phyloP scores from a whole-genome alignment of 805 yeast genomes.

The Ogataea paraovalis region DNA sequence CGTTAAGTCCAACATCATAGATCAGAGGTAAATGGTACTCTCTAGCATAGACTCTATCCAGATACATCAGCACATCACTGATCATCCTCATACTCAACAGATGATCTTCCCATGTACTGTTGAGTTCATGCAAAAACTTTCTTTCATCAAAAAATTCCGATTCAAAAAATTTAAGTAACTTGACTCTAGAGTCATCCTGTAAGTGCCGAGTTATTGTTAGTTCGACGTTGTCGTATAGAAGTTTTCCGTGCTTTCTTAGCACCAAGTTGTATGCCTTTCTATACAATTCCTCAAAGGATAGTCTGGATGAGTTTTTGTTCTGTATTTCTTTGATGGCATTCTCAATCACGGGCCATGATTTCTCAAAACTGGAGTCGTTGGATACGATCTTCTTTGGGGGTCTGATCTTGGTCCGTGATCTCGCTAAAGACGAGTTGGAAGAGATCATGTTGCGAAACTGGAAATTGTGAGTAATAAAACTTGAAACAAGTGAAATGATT shows the following conservation, averaged over 20 bases:
- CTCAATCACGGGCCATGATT: slow-evolving; percentile 61
- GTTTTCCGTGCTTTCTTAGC: slow-evolving; percentile 61
- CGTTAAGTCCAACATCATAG: slow-evolving; percentile 68
- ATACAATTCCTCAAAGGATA: slow-evolving; percentile 81
- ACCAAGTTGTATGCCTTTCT: slow-evolving; percentile 76
- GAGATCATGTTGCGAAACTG: slow-evolving; percentile 10
- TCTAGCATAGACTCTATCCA: slow-evolving; percentile 80
- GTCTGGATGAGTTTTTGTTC: slow-evolving; percentile 61
- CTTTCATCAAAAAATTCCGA: slow-evolving; percentile 16
- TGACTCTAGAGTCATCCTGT: slow-evolving; percentile 22
- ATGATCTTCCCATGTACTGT: slow-evolving; percentile 66
- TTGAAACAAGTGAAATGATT: no score
- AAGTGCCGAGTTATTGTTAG: slow-evolving; percentile 46
- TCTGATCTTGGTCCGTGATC: slow-evolving; percentile 49
- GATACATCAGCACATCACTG: slow-evolving; percentile 79
- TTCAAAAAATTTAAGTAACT: slow-evolving; percentile 10
- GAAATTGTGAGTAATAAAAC: background rate
- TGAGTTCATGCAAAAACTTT: slow-evolving; percentile 32
- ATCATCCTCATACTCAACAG: slow-evolving; percentile 69
- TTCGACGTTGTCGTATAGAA: slow-evolving; percentile 59
- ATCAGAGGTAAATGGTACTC: slow-evolving; percentile 58
- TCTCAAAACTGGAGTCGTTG: slow-evolving; percentile 51
- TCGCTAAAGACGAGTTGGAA: slow-evolving; percentile 34
- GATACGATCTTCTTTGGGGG: slow-evolving; percentile 53
- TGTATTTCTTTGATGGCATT: slow-evolving; percentile 72